Evolutionary conservation across 768 basidiomycete genomes (phyloP).

Genomic region (Hebeloma cylindrosporum): DNA sequence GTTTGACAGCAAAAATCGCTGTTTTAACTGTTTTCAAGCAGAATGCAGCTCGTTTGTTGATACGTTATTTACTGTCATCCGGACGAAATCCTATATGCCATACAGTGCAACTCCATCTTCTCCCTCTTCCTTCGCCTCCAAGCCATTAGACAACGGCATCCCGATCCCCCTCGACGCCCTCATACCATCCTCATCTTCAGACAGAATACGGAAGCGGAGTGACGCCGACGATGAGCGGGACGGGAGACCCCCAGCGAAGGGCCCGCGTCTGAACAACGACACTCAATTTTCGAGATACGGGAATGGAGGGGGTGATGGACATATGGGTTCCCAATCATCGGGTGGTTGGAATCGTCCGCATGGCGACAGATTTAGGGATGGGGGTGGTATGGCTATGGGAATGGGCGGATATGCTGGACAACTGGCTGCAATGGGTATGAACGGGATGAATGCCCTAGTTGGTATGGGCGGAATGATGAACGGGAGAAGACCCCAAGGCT

Average conservation of each 20-base stretch:
- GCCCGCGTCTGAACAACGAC: conserved; percentile 64
- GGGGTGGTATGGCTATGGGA: conserved; percentile 32
- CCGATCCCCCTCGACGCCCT: conserved; percentile 77
- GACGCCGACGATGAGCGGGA: conserved; percentile 63
- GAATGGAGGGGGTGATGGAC: conserved; percentile 34
- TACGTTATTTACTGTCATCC: conserved; percentile 79
- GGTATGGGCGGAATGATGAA: conserved; percentile 38
- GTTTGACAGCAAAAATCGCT: background rate
- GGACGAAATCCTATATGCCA: conserved; percentile 84
- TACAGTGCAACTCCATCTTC: conserved; percentile 50
- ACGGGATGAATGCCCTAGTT: too few species aligned
- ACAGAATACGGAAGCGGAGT: conserved; percentile 63
- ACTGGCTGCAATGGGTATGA: conserved; percentile 27
- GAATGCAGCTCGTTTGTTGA: conserved; percentile 80
- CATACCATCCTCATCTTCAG: conserved; percentile 42
- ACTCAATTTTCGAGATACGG: conserved; percentile 66
- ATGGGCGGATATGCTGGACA: conserved; percentile 22
- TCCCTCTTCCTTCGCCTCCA: conserved; percentile 39
- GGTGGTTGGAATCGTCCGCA: conserved; percentile 45
- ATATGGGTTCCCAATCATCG: conserved; percentile 34
- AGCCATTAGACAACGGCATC: conserved; percentile 62
- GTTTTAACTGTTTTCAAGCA: conserved; percentile 23
- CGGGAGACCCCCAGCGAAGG: conserved; percentile 62
- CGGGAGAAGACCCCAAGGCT: conserved; percentile 52
- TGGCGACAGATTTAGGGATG: conserved; percentile 36